These are phyloP conservation scores for Solanum acaule DNA, from an alignment of 257 asterid genomes.

Conservation along the genomic window DNA sequence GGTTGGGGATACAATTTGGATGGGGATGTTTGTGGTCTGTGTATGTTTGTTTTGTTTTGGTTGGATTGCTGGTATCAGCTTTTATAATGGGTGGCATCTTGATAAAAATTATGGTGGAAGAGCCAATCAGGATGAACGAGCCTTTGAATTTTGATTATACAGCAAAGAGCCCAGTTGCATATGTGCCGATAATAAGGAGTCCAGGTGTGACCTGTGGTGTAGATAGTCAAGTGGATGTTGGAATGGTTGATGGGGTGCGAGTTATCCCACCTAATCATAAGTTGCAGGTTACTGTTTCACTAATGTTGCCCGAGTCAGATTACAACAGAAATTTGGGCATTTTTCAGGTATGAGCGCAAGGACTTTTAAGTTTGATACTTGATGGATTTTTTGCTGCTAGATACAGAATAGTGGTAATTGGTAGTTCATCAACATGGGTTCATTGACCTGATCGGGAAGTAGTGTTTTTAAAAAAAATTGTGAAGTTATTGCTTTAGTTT, in stretches of 20 bases:
- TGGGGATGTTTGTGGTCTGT: constrained; percentile 92
- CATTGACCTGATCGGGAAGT: not conserved
- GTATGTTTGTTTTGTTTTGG: constrained; percentile 67
- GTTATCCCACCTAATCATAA: constrained; percentile 57
- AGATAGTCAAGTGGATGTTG: constrained; percentile 20
- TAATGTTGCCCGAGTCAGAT: constrained; percentile 75
- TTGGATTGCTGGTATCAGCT: constrained; percentile 48
- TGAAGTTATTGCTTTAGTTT: not conserved
- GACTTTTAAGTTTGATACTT: not conserved
- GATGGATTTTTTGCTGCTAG: not conserved
- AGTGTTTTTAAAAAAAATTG: not conserved
- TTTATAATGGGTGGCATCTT: constrained; percentile 62
- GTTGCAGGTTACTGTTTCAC: constrained; percentile 59
- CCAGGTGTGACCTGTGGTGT: constrained; percentile 25
- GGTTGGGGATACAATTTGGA: constrained; percentile 55
- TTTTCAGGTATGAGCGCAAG: constrained; percentile 49
- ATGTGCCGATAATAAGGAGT: constrained; percentile 39
- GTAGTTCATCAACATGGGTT: not conserved
- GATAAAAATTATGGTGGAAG: constrained; percentile 50
- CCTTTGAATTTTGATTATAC: constrained; percentile 75
- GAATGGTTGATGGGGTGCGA: constrained; percentile 29
- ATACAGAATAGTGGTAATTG: not conserved
- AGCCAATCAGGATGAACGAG: constrained; percentile 55
- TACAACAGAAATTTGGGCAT: constrained; percentile 86
- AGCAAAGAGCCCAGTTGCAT: constrained; percentile 76